Conservation (phyloP, 1,139 yeast genomes). For the Magnusiomyces ingens region DNA sequence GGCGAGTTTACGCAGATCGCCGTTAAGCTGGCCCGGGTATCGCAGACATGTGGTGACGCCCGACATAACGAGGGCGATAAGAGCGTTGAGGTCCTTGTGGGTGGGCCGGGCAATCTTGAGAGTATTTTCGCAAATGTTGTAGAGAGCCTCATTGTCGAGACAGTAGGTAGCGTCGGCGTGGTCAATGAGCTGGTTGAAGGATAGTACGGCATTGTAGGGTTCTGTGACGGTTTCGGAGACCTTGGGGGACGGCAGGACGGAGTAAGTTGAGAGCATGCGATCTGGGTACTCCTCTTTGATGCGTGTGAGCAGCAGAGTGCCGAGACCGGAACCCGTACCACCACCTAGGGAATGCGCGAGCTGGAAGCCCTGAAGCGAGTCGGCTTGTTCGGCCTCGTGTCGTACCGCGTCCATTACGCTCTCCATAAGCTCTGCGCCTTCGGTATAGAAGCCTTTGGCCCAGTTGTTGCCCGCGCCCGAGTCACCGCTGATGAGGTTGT, state of each 20-base stretch:
- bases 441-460: slow-evolving; percentile 45
- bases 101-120: slow-evolving; percentile 37
- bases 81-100: slow-evolving; percentile 38
- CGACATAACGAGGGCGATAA: slow-evolving; percentile 41
- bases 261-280: slow-evolving; percentile 42
- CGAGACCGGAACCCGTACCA: slow-evolving; percentile 44
- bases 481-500: slow-evolving; percentile 40
- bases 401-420: slow-evolving; percentile 41
- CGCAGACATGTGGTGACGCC: slow-evolving; percentile 43
- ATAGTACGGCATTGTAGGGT: slow-evolving; percentile 40
- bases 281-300: slow-evolving; percentile 42
- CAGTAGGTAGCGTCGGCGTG: slow-evolving; percentile 42
- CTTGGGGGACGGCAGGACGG: slow-evolving; percentile 41
- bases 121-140: slow-evolving; percentile 39
- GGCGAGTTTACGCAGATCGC: slow-evolving; percentile 41
- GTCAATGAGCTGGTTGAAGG: slow-evolving; percentile 40
- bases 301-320: slow-evolving; percentile 37
- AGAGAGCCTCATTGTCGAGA: slow-evolving; percentile 41
- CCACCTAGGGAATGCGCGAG: slow-evolving; percentile 43
- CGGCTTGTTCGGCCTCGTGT: slow-evolving; percentile 42
- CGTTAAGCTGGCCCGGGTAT: slow-evolving; percentile 43
- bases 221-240: slow-evolving; percentile 42
- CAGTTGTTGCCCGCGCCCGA: slow-evolving; percentile 45
- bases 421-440: slow-evolving; percentile 42
- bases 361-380: slow-evolving; percentile 43